phyloP scores from a whole-genome alignment of 768 basidiomycete genomes.

The Lentinula sp. region DNA sequence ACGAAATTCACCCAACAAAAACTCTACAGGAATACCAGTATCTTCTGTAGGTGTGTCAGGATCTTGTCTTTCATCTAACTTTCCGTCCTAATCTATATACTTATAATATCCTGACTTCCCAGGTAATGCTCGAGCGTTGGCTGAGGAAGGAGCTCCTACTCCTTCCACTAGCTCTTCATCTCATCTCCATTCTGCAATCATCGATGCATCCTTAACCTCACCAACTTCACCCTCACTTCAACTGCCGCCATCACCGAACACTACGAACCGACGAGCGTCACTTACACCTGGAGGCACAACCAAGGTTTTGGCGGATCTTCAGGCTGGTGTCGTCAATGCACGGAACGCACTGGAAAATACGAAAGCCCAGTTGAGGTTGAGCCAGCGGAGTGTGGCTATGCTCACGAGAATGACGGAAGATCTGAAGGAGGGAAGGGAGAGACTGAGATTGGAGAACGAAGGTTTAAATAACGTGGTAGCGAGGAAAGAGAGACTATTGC shows the following conservation, averaged over 20 bases:
- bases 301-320: constrained; percentile 83
- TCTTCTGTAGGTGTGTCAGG: constrained; percentile 64
- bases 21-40: constrained; percentile 60
- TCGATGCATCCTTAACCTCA: constrained; percentile 26
- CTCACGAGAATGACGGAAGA: constrained; percentile 84
- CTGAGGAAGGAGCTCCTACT: constrained; percentile 58
- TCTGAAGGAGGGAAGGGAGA: constrained; percentile 80
- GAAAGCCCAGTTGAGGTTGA: constrained; percentile 71
- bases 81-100: constrained; percentile 14
- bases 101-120: constrained; percentile 19
- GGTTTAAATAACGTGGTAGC: constrained; percentile 84
- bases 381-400: constrained; percentile 79
- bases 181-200: constrained; percentile 13
- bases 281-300: constrained; percentile 78
- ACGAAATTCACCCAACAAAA: constrained; percentile 10
- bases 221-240: constrained; percentile 25
- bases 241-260: constrained; percentile 44
- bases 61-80: constrained; percentile 1
- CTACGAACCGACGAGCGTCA: constrained; percentile 38
- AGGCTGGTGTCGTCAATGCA: constrained; percentile 75
- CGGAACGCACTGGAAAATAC: constrained; percentile 83
- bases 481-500: constrained; percentile 79
- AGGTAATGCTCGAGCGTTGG: constrained; percentile 83
- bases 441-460: constrained; percentile 80
- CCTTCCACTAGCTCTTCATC: constrained; percentile 15